phyloP scores from a whole-genome alignment of 2,329 filamentous ascomycete genomes.

The Neurospora crassa region DNA sequence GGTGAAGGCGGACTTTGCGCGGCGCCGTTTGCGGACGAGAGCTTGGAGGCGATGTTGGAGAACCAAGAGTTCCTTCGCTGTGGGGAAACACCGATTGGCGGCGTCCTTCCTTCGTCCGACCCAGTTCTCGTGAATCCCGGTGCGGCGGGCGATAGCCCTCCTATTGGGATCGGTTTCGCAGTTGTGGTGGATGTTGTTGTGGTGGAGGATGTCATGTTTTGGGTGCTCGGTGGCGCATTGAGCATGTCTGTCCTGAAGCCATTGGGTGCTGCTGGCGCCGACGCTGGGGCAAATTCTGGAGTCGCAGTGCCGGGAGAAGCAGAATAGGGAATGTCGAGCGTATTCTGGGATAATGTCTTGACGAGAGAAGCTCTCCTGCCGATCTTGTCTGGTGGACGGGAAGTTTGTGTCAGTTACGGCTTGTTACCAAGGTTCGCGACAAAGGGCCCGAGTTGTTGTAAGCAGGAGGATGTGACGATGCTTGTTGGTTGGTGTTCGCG shows the following conservation, averaged over 20 bases:
- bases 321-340: constrained; percentile 9
- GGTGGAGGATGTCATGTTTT: not conserved
- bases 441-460: not conserved
- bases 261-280: constrained; percentile 5
- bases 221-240: not conserved
- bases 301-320: constrained; percentile 1
- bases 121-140: constrained; percentile 22
- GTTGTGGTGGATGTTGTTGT: constrained; percentile 7
- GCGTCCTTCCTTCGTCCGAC: constrained; percentile 24
- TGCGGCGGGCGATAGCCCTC: constrained; percentile 12
- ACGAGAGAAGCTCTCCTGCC: constrained; percentile 18
- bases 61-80: constrained; percentile 78
- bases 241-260: constrained; percentile 4
- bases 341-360: constrained; percentile 19
- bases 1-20: constrained; percentile 25
- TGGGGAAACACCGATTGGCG: constrained; percentile 26
- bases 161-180: constrained; percentile 21
- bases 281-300: constrained; percentile 2
- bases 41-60: constrained; percentile 85
- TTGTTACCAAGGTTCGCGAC: not conserved
- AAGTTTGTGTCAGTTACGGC: not conserved
- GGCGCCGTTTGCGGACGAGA: constrained; percentile 51
- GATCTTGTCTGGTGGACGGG: constrained; percentile 17
- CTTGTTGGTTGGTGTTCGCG: not conserved
- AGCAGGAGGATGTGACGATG: not conserved